phyloP scores from a whole-genome alignment of 306 rosid genomes.

The Cicer pinnatifidum region DNA sequence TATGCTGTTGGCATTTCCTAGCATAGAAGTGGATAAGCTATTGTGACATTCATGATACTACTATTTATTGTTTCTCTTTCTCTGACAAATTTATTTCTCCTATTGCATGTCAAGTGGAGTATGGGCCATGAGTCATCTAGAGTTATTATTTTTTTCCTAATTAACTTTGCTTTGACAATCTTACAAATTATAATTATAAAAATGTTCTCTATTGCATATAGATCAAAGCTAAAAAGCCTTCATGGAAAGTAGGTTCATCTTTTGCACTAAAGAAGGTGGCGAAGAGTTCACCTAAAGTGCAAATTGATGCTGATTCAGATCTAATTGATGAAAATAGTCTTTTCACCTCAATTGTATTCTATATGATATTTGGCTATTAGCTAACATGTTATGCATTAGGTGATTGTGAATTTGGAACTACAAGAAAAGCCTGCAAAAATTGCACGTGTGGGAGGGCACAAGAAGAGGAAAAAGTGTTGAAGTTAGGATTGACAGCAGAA shows the following conservation, averaged over 20 bases:
- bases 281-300: conserved; percentile 63
- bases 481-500: conserved; percentile 73
- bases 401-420: conserved; percentile 84
- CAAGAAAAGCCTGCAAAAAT: conserved; percentile 94
- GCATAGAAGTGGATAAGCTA: neutral
- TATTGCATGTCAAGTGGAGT: conserved; percentile 22
- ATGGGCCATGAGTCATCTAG: neutral
- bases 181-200: conserved; percentile 35
- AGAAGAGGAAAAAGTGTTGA: conserved; percentile 81
- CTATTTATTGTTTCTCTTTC: neutral
- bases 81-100: neutral
- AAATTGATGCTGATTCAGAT: conserved; percentile 76
- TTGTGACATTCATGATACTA: conserved; percentile 11
- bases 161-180: conserved; percentile 2
- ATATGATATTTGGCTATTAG: conserved; percentile 10
- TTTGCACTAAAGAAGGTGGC: conserved; percentile 64
- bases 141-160: neutral
- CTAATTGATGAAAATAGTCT: conserved; percentile 92
- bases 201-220: conserved; percentile 39
- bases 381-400: conserved; percentile 51
- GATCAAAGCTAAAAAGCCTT: conserved; percentile 77
- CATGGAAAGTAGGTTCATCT: conserved; percentile 83
- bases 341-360: conserved; percentile 48
- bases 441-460: conserved; percentile 94
- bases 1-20: neutral